Evolutionary conservation across 768 basidiomycete genomes (phyloP), one percentile per base, ranked within the genome.

Genomic region (Omphalotus guepiniiformis): DNA sequence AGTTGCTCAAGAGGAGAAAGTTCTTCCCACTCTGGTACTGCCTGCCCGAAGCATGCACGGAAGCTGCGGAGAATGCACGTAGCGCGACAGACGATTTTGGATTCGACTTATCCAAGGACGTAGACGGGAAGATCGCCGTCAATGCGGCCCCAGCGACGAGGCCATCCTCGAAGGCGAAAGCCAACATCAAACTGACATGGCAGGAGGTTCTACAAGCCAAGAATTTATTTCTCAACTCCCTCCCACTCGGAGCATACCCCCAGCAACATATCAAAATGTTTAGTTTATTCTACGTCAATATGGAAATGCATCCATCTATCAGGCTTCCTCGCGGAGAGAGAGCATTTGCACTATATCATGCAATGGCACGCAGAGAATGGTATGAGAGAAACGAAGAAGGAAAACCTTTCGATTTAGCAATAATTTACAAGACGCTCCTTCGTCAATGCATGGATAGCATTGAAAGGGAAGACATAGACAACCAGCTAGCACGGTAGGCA

Each of bases 301-400:
- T 50, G 42, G 49, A 50, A 4, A 37, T 45, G 42, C 42, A 44
- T 19, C 42, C 9, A 11, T 23, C 25, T n/a, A 35, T 44, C 2
- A 18, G 28, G 25, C n/a, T 13, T n/a, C 13, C 15, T 2, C 4
- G 25, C 9, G 49, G 49, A 2, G 27, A 36, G 8, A 7, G 13
- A 18, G 42, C 40, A 6, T 15, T 50, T 11, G 43, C 37, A 6
- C 49, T 22, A 9, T 50, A 50, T 26, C 49, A 50, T n/a, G 49
- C 42, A 5, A 16, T 27, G 4, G 36, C 35, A 27, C 43, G 42
- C 4, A 18, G 13, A 15, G 42, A 44, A 5, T 50, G 42, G 42
- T 50, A 39, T 28, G 35, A 45, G 6, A 23, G 7, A 3, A 45
- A 36, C 36, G 49, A 44, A n/a, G 22, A n/a, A 13, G 26, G 27